Conservation (phyloP, 192 early-diverging fungal species). For the Rhizophagus prolifer region DNA sequence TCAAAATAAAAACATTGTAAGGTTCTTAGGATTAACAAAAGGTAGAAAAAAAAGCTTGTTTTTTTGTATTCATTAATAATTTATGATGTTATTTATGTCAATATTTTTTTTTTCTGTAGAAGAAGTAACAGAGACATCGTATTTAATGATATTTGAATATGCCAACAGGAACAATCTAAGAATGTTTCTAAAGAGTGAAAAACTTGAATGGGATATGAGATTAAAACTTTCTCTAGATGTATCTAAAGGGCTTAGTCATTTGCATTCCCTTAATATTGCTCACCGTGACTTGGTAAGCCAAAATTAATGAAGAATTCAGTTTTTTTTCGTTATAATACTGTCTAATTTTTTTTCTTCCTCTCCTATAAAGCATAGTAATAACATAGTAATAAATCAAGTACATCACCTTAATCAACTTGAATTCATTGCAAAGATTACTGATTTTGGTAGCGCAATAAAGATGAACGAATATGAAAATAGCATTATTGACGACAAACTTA, state of each 20-base stretch:
- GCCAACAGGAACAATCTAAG: too few relatives aligned
- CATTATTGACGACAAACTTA: neutral
- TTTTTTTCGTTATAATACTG: too few relatives aligned
- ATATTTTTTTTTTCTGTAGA: too few relatives aligned
- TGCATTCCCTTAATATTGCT: neutral
- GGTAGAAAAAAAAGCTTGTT: too few relatives aligned
- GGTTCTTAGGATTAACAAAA: too few relatives aligned
- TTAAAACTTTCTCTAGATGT: neutral
- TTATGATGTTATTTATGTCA: too few relatives aligned
- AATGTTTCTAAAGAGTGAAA: neutral
- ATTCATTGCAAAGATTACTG: neutral
- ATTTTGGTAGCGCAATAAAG: neutral
- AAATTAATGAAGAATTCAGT: neutral
- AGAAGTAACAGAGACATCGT: too few relatives aligned
- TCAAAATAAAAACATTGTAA: too few relatives aligned
- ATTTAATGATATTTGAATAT: too few relatives aligned
- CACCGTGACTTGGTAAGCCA: constrained; percentile 1
- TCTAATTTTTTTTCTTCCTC: neutral
- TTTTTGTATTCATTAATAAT: too few relatives aligned
- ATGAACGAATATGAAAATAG: constrained; percentile 25
- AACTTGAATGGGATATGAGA: neutral
- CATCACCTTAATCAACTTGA: neutral
- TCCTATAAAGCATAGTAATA: neutral
- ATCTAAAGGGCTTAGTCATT: neutral
- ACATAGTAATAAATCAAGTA: neutral